Evolutionary conservation across 306 rosid genomes (phyloP).

Genomic region (Herpetospermum pedunculosum): DNA sequence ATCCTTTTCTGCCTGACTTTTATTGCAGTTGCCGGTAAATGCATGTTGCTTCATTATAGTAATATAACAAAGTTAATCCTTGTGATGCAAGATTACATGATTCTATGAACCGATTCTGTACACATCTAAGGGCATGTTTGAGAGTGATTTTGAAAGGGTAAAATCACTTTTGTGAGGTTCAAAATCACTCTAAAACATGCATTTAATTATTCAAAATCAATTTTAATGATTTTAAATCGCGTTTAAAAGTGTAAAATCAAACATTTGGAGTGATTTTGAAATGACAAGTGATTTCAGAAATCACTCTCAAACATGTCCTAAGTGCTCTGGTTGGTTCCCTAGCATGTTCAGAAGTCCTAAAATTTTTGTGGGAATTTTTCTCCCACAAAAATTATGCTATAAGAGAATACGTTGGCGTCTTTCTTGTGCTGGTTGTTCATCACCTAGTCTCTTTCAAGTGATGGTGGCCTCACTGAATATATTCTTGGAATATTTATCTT

Average conservation of each 20-base stretch:
- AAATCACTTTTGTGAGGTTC: no score
- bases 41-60: neutral
- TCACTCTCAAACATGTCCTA: no score
- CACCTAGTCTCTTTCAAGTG: neutral
- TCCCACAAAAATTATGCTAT: neutral
- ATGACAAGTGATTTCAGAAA: no score
- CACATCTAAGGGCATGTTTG: neutral
- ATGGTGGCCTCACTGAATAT: neutral
- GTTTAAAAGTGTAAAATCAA: no score
- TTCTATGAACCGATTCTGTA: neutral
- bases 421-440: neutral
- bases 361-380: no score
- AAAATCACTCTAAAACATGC: no score
- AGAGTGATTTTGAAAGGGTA: no score
- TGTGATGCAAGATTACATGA: neutral
- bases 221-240: no score
- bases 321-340: neutral
- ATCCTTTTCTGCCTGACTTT: neutral
- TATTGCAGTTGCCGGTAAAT: neutral
- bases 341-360: neutral
- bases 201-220: no score
- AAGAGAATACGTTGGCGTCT: neutral
- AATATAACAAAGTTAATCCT: neutral
- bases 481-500: neutral
- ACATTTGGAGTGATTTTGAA: no score